phyloP scores from a whole-genome alignment of 805 yeast genomes.

The Saccharomyces jurei region DNA sequence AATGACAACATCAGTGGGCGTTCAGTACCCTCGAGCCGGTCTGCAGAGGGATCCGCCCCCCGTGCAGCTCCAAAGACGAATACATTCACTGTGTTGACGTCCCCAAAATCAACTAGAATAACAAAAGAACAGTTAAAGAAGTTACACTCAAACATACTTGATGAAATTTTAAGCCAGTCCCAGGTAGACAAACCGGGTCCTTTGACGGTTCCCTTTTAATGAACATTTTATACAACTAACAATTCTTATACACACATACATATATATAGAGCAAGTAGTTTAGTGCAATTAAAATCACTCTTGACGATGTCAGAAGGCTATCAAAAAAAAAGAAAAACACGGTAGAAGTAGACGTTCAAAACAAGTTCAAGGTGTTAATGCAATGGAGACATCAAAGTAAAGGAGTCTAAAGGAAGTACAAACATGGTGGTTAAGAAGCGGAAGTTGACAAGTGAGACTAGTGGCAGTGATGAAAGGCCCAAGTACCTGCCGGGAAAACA shows the following conservation, averaged over 20 bases:
- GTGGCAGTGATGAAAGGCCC: conserved; percentile 2
- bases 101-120: not conserved
- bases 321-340: not conserved
- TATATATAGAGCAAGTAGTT: not conserved
- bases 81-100: not conserved
- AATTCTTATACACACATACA: not conserved
- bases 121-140: not conserved
- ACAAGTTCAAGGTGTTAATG: not conserved
- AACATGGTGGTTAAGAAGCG: conserved; percentile 1
- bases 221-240: not conserved
- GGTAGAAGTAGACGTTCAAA: not conserved
- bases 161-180: not conserved
- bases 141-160: not conserved
- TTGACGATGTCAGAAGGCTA: not conserved
- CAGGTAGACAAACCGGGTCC: not conserved
- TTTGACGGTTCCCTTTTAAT: not conserved
- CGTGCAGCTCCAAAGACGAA: not conserved
- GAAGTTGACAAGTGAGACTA: not conserved
- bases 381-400: conserved; percentile 10
- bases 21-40: not conserved
- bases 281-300: not conserved
- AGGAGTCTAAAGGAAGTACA: conserved; percentile 1
- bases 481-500: conserved; percentile 29
- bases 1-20: not conserved
- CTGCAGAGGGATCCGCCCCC: not conserved